A percentile compares a stretch with the other conserved stretches of the same genome.
These are phyloP conservation scores for Podaxis sp. DNA, from an alignment of 768 basidiomycete species.

Conservation along the genomic window DNA sequence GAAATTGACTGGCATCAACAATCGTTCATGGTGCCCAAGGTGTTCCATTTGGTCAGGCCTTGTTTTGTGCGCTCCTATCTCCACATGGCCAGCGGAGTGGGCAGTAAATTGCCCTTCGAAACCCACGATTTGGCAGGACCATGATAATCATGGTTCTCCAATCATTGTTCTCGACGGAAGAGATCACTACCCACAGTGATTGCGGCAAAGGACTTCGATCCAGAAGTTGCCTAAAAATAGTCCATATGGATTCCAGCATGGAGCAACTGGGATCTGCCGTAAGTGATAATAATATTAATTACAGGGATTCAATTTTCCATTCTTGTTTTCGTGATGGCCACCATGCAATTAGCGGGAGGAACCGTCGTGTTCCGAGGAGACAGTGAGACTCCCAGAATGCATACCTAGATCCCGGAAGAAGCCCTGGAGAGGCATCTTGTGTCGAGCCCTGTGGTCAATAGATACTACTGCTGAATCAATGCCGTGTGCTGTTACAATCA, in stretches of 20 bases:
- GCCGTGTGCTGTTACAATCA: conserved; percentile 8
- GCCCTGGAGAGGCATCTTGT: neutral
- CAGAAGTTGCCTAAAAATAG: conserved; percentile 9
- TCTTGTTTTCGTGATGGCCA: conserved; percentile 5
- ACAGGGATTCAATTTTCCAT: conserved; percentile 1
- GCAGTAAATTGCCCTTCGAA: conserved; percentile 9
- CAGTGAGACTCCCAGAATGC: neutral
- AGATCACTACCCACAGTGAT: conserved; percentile 3
- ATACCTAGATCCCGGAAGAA: neutral
- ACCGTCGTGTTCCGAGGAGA: conserved; percentile 5
- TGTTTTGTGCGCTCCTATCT: conserved; percentile 3
- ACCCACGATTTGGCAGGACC: conserved; percentile 26
- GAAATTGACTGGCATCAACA: neutral
- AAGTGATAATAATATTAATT: neutral
- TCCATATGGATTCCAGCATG: neutral
- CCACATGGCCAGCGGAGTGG: conserved; percentile 1
- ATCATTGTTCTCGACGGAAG: conserved; percentile 14
- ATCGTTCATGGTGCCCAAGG: neutral
- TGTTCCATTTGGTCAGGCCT: neutral
- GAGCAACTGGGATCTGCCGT: conserved; percentile 5
- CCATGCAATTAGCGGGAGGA: neutral
- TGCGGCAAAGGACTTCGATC: neutral
- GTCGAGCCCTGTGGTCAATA: neutral
- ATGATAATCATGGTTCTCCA: conserved; percentile 6
- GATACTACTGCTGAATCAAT: neutral